phyloP scores from a whole-genome alignment of 371 early-diverging fungal genomes.

The Parasitella parasitica region DNA sequence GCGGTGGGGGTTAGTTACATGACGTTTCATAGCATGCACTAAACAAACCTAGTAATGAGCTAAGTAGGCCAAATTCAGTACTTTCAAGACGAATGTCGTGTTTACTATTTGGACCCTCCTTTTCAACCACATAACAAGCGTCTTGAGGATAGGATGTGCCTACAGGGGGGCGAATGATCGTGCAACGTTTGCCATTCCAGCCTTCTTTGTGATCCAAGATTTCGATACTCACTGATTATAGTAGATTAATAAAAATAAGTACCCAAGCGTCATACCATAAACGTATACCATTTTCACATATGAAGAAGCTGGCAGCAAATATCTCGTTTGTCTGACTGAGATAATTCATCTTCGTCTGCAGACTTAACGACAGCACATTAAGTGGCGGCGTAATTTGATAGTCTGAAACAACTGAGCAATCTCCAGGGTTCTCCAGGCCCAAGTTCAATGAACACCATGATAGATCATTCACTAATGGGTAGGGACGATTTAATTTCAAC shows the following conservation, averaged over 20 bases:
- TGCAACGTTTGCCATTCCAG: background rate
- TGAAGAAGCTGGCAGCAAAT: slow-evolving; percentile 52
- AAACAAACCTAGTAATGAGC: slow-evolving; percentile 60
- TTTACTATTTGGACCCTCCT: slow-evolving; percentile 19
- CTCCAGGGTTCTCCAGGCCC: slow-evolving; percentile 66
- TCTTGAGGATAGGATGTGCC: slow-evolving; percentile 56
- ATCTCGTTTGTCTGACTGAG: slow-evolving; percentile 82
- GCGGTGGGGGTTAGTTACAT: too few relatives aligned
- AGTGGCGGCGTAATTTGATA: slow-evolving; percentile 66
- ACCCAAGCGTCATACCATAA: too few relatives aligned
- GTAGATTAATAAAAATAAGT: background rate
- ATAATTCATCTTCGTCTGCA: slow-evolving; percentile 78
- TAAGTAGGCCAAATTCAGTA: slow-evolving; percentile 62
- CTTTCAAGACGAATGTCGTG: slow-evolving; percentile 42
- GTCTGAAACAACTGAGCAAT: slow-evolving; percentile 40
- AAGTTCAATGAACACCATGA: slow-evolving; percentile 88
- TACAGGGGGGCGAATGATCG: background rate
- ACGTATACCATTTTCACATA: slow-evolving; percentile 6
- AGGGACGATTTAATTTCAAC: slow-evolving; percentile 79
- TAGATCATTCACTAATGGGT: background rate
- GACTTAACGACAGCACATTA: slow-evolving; percentile 76
- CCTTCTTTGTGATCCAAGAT: slow-evolving; percentile 25
- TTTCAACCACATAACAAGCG: slow-evolving; percentile 40
- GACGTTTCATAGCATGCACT: too few relatives aligned
- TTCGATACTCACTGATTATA: slow-evolving; percentile 53